Conservation (phyloP, 2,329 filamentous ascomycete genomes). For the Phialophora tarda region DNA sequence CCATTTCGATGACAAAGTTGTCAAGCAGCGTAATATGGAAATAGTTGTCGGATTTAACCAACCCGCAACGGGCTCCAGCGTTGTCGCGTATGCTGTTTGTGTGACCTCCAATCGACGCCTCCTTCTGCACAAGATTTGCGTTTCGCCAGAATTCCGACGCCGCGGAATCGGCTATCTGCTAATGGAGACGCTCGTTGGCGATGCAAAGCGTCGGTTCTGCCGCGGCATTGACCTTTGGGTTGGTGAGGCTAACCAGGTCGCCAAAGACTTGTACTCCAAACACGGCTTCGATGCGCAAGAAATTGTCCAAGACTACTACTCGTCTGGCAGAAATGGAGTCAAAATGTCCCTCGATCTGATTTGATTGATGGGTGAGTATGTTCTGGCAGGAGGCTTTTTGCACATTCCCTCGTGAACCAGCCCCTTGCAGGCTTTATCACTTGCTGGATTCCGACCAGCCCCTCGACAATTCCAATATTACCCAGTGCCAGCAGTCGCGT, state of each 20-base stretch:
- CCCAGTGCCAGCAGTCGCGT: conserved; percentile 26
- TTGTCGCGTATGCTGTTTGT: conserved; percentile 55
- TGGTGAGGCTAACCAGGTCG: conserved; percentile 54
- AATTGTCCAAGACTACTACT: conserved; percentile 57
- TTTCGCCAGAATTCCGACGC: conserved; percentile 53
- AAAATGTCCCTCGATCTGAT: conserved; percentile 45
- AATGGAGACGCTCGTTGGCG: conserved; percentile 51
- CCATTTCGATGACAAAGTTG: conserved; percentile 49
- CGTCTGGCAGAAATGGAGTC: conserved; percentile 54
- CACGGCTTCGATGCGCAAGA: conserved; percentile 56
- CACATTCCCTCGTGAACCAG: conserved; percentile 30
- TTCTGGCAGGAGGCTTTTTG: not conserved
- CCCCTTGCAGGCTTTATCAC: conserved; percentile 30
- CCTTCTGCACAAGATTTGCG: conserved; percentile 60
- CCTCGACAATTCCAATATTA: conserved; percentile 21
- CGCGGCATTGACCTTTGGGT: conserved; percentile 59
- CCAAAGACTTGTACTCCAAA: conserved; percentile 53
- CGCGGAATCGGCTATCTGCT: conserved; percentile 55
- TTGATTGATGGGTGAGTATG: conserved; percentile 14
- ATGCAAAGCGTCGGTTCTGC: conserved; percentile 55
- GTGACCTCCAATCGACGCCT: conserved; percentile 53
- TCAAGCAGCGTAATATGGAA: conserved; percentile 30
- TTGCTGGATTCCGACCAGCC: conserved; percentile 34
- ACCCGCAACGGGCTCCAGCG: conserved; percentile 14
- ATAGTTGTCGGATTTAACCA: conserved; percentile 28